Evolutionary conservation across 2,329 filamentous ascomycete genomes (phyloP).

Genomic region (Hypoxylon sp.): DNA sequence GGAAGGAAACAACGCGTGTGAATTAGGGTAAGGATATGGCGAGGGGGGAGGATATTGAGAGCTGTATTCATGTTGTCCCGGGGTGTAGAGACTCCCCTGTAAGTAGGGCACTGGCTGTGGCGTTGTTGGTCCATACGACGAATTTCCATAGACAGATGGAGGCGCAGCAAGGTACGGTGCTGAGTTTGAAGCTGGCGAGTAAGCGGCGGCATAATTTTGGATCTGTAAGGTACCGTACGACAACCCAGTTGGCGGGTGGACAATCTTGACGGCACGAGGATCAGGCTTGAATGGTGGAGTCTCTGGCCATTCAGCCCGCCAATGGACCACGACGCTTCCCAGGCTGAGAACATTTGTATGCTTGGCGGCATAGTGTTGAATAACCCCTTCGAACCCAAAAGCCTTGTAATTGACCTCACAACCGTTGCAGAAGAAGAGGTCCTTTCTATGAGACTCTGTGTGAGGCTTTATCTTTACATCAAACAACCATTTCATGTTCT

Average conservation of each 20-base stretch:
- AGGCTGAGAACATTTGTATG: slow-evolving; percentile 79
- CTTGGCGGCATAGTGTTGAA: slow-evolving; percentile 88
- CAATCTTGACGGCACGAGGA: slow-evolving; percentile 59
- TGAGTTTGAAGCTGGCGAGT: slow-evolving; percentile 43
- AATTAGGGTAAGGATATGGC: slow-evolving; percentile 45
- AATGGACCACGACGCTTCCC: slow-evolving; percentile 81
- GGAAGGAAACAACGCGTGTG: slow-evolving; percentile 25
- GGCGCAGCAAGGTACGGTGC: slow-evolving; percentile 36
- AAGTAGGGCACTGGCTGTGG: slow-evolving; percentile 33
- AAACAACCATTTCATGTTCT: slow-evolving; percentile 90
- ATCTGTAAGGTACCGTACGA: slow-evolving; percentile 17
- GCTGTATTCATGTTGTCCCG: slow-evolving; percentile 28
- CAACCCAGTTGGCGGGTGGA: slow-evolving; percentile 28
- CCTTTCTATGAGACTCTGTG: slow-evolving; percentile 76
- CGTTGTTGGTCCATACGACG: slow-evolving; percentile 43
- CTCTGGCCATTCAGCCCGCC: slow-evolving; percentile 86
- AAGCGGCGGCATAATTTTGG: slow-evolving; percentile 9
- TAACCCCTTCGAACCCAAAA: slow-evolving; percentile 82
- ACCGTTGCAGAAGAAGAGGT: slow-evolving; percentile 81
- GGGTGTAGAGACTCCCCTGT: slow-evolving; percentile 24
- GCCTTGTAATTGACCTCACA: slow-evolving; percentile 76
- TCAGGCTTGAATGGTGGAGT: slow-evolving; percentile 79
- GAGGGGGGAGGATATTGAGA: slow-evolving; percentile 35
- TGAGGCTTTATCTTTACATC: slow-evolving; percentile 81
- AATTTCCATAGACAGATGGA: slow-evolving; percentile 48